A percentile compares a stretch with the other conserved stretches of the same genome.
phyloP scores from a whole-genome alignment of 1,284 basidiomycete species.

The Pseudozyma tsukubaensis region DNA sequence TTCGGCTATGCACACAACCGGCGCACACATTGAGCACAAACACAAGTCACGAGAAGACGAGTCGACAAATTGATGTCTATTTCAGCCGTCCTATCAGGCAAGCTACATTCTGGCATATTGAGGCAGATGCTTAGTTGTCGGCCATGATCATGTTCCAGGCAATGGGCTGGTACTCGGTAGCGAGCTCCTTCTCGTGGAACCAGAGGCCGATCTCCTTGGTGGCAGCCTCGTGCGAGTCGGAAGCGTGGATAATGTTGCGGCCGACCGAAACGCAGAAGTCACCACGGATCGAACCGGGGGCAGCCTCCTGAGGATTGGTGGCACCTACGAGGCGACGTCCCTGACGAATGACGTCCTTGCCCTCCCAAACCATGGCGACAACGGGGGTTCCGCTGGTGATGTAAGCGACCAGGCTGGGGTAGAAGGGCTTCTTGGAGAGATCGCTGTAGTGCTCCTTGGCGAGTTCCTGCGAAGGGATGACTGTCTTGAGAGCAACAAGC shows the following conservation, averaged over 20 bases:
- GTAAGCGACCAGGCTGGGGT: constrained; percentile 57
- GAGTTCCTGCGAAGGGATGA: constrained; percentile 46
- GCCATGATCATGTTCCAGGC: constrained; percentile 64
- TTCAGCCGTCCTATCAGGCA: not conserved
- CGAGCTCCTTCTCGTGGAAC: constrained; percentile 70
- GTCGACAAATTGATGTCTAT: not conserved
- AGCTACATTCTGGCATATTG: not conserved
- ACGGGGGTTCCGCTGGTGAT: constrained; percentile 64
- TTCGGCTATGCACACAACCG: not conserved
- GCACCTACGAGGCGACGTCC: constrained; percentile 65
- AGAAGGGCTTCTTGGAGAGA: constrained; percentile 62
- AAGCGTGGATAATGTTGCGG: constrained; percentile 71
- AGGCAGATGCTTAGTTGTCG: constrained; percentile 46
- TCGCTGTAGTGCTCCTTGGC: constrained; percentile 64
- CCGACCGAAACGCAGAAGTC: constrained; percentile 65
- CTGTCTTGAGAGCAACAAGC: constrained; percentile 32
- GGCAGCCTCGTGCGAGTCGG: constrained; percentile 71
- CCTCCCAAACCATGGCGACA: constrained; percentile 66
- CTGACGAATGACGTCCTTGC: constrained; percentile 66
- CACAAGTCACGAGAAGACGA: not conserved
- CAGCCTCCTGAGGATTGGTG: constrained; percentile 61
- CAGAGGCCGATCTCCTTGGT: constrained; percentile 72
- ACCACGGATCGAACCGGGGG: constrained; percentile 62
- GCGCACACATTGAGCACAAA: not conserved
- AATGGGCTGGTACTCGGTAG: constrained; percentile 69